These are phyloP conservation scores for Yarrowia osloensis DNA, from an alignment of 805 yeast genomes.

Conservation along the genomic window DNA sequence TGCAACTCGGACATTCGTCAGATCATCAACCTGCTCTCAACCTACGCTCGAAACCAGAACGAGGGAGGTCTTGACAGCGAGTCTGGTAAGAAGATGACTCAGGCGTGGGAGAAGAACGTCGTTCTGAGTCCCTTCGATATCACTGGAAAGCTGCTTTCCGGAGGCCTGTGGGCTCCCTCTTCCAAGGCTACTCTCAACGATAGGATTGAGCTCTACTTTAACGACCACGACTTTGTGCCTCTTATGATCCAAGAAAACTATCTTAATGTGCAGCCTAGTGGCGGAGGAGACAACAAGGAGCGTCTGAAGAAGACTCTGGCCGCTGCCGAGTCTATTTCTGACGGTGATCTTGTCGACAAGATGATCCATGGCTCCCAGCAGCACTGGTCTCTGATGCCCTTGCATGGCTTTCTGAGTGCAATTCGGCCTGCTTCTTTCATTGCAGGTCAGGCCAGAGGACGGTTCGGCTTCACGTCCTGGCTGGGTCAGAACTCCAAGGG, in stretches of 20 bases:
- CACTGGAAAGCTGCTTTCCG: slow-evolving; percentile 63
- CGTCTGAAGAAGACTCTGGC: slow-evolving; percentile 36
- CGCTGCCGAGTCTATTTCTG: slow-evolving; percentile 88
- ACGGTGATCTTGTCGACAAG: slow-evolving; percentile 77
- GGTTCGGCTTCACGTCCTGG: slow-evolving; percentile 82
- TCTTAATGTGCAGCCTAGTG: slow-evolving; percentile 57
- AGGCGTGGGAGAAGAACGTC: slow-evolving; percentile 86
- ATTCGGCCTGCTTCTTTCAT: slow-evolving; percentile 75
- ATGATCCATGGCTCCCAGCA: slow-evolving; percentile 88
- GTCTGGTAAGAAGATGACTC: slow-evolving; percentile 62
- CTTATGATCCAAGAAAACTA: slow-evolving; percentile 96
- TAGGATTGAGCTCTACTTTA: slow-evolving; percentile 84
- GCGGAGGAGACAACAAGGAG: slow-evolving; percentile 39
- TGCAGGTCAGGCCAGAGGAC: slow-evolving; percentile 56
- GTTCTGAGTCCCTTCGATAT: slow-evolving; percentile 91
- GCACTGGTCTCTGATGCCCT: slow-evolving; percentile 90
- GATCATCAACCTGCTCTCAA: slow-evolving; percentile 83
- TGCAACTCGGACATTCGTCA: slow-evolving; percentile 93
- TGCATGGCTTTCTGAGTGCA: slow-evolving; percentile 84
- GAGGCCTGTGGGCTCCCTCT: slow-evolving; percentile 57
- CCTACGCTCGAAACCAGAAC: slow-evolving; percentile 74
- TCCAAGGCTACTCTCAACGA: slow-evolving; percentile 66
- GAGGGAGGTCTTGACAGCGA: slow-evolving; percentile 53
- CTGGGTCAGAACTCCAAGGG: slow-evolving; percentile 87
- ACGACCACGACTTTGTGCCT: slow-evolving; percentile 92